Conservation (phyloP, 805 yeast genomes). For the Grigorovia humatica region DNA sequence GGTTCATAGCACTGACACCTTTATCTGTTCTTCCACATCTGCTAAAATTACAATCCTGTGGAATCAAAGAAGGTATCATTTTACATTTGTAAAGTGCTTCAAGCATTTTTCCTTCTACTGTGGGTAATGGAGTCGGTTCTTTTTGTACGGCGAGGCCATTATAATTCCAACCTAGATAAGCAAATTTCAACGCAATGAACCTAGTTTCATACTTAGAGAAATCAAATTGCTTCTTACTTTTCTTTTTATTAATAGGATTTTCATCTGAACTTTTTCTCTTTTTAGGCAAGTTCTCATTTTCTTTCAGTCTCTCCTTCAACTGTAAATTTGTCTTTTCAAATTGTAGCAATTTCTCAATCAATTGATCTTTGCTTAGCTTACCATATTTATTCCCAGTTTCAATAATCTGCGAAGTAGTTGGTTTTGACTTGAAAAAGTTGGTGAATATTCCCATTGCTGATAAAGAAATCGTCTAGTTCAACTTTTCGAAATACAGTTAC, state of each 20-base stretch:
- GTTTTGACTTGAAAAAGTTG: conserved; percentile 9
- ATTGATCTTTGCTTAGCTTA: conserved; percentile 55
- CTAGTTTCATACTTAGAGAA: conserved; percentile 54
- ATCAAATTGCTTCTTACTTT: conserved; percentile 44
- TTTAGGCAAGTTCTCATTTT: not conserved
- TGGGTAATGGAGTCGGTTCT: conserved; percentile 68
- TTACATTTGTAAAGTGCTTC: conserved; percentile 60
- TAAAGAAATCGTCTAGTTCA: too few species aligned
- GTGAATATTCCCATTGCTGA: conserved; percentile 12
- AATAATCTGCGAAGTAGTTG: not conserved
- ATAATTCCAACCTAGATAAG: conserved; percentile 91
- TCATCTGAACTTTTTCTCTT: not conserved
- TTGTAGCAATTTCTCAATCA: conserved; percentile 45
- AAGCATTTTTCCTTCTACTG: conserved; percentile 71
- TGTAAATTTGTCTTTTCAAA: conserved; percentile 34
- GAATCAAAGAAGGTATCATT: conserved; percentile 50
- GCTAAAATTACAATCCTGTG: conserved; percentile 60
- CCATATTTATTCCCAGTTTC: conserved; percentile 6
- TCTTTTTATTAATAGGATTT: conserved; percentile 9
- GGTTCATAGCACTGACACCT: conserved; percentile 97
- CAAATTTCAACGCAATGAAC: conserved; percentile 68
- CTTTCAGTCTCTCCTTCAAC: not conserved
- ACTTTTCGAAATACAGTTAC: too few species aligned
- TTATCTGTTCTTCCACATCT: conserved; percentile 92
- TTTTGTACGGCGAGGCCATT: conserved; percentile 81